Evolutionary conservation across 2,329 filamentous ascomycete genomes (phyloP), one percentile per base, ranked within the genome.

Genomic region (Colletotrichum filicis): DNA sequence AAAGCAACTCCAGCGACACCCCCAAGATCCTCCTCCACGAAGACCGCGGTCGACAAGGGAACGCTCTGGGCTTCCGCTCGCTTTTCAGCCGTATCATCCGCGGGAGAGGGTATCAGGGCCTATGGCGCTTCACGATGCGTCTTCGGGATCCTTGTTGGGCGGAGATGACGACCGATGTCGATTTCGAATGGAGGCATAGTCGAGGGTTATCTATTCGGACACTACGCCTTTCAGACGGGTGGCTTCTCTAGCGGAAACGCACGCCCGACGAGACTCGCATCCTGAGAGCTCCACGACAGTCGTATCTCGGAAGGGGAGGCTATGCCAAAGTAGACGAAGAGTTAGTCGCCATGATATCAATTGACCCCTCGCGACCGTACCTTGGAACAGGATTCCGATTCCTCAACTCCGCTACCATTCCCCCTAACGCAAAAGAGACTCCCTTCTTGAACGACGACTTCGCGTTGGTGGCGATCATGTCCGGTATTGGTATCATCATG

Each of bases 381-480:
- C 26, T 64, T 14, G 61, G 61, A n/a, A 64, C 46, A 8, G 24
- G 61, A 3, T 64, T 64, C 30, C 28, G n/a, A n/a, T 64, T 64
- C n/a, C 46, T 35, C 28, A 32, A 32, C 5, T 32, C 61, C 1
- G 61, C 61, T n/a, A 49, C 61, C 7, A 19, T 9, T 22, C 19
- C 42, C 19, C 19, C 42, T 22, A 19, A 11, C 11, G 19, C 19
- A 22, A 19, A 49, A 22, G 19, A 49, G 3, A 14, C 22, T 1
- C n/a, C 46, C 4, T 49, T 53, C 4, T 53, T 53, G 11, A 46
- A 52, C 4, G 49, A 64, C 46, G 14, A 24, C 11, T 64, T 64
- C 7, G 24, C 61, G n/a, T n/a, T 64, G n/a, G 61, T 64, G 49
- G 61, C 49, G n/a, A 26, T 64, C 30, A 64, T 64, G 61, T 64